A percentile compares a stretch with the other conserved stretches of the same genome.
phyloP scores from a whole-genome alignment of 2,329 filamentous ascomycete genomes.

The Fusarium stilboides region DNA sequence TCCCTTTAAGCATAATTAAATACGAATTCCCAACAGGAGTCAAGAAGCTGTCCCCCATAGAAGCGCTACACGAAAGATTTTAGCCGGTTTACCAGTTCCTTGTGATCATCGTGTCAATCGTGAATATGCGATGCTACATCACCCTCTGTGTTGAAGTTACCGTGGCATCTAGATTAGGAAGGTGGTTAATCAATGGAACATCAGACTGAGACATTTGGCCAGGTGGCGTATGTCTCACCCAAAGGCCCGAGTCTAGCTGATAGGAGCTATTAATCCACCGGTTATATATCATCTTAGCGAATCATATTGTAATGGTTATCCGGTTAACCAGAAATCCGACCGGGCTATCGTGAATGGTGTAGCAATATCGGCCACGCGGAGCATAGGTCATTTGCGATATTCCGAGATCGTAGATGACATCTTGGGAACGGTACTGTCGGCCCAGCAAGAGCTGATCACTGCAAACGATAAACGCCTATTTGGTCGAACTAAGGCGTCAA shows the following conservation, averaged over 20 bases:
- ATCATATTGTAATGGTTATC: slow-evolving; percentile 1
- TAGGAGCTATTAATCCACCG: neutral
- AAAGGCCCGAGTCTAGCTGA: neutral
- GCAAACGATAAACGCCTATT: too few species aligned
- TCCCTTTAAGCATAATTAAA: too few species aligned
- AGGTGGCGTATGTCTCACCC: slow-evolving; percentile 30
- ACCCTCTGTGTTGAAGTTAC: neutral
- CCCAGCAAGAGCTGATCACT: too few species aligned
- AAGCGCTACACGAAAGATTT: neutral
- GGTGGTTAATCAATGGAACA: slow-evolving; percentile 13
- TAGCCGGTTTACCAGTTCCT: neutral
- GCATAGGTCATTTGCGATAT: neutral
- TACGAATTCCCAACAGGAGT: neutral
- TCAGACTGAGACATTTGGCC: slow-evolving; percentile 16
- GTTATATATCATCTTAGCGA: neutral
- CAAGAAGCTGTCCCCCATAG: neutral
- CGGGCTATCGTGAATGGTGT: neutral
- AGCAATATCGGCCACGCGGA: slow-evolving; percentile 1
- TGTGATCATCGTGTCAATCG: slow-evolving; percentile 5
- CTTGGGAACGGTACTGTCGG: too few species aligned
- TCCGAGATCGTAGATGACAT: too few species aligned
- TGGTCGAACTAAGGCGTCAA: too few species aligned
- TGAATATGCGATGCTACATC: slow-evolving; percentile 14
- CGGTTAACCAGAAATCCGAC: neutral
- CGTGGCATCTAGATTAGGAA: slow-evolving; percentile 13